phyloP scores from a whole-genome alignment of 768 basidiomycete species.

The Suillus placidus region DNA sequence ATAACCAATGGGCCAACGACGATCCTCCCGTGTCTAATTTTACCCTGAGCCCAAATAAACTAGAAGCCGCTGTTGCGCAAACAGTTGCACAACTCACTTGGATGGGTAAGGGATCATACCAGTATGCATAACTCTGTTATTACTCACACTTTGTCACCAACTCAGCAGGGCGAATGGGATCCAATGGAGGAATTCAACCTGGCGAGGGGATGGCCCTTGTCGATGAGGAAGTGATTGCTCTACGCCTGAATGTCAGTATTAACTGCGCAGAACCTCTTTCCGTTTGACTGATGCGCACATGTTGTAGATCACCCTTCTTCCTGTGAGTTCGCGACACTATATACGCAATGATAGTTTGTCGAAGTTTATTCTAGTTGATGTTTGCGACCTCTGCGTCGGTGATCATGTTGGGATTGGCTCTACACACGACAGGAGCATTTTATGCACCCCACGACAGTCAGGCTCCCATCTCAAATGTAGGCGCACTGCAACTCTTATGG shows the following conservation, averaged over 20 bases:
- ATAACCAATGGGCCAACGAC: background rate
- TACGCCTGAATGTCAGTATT: background rate
- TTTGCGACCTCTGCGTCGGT: conserved; percentile 7
- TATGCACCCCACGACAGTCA: background rate
- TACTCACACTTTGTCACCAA: background rate
- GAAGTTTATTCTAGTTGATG: background rate
- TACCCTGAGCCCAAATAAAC: background rate
- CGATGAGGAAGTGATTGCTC: background rate
- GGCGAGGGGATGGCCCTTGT: background rate
- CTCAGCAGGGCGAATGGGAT: background rate
- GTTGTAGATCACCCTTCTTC: conserved; percentile 5
- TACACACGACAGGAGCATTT: conserved; percentile 2
- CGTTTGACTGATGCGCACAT: background rate
- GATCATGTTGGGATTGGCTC: conserved; percentile 5
- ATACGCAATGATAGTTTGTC: background rate
- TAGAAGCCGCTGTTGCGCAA: conserved; percentile 8
- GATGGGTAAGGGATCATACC: background rate
- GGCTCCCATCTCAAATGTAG: background rate
- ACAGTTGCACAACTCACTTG: background rate
- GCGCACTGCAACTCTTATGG: background rate
- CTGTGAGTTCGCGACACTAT: conserved; percentile 1
- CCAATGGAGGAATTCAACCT: background rate
- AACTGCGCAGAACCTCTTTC: background rate
- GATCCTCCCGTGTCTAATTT: background rate
- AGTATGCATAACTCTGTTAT: background rate